Percentiles rank a stretch among this genome's conserved stretches.
Evolutionary conservation across 148 eudicot species (phyloP).

Genomic region (Vaccinium vitisidaea): DNA sequence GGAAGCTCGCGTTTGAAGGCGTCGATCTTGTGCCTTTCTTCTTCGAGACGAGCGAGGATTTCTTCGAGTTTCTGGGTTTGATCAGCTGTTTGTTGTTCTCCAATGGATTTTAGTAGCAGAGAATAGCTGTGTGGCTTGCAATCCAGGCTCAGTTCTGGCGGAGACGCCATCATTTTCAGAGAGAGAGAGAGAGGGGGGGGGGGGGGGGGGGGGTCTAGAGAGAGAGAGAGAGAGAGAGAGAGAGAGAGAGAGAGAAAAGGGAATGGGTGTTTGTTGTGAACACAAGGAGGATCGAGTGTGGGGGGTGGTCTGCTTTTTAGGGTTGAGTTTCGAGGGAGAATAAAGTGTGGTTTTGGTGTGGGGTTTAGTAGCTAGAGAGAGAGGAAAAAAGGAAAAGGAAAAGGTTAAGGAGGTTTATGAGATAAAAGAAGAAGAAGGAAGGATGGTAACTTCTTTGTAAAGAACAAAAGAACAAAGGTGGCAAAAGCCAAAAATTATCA

Average conservation of each 20-base stretch:
- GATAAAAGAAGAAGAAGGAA: conserved; percentile 13
- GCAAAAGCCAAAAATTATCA: conserved; percentile 21
- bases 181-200: not conserved
- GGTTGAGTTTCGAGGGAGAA: conserved; percentile 66
- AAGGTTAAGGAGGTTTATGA: conserved; percentile 18
- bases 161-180: conserved; percentile 59
- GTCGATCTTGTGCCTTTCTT: conserved; percentile 81
- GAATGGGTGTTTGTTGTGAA: conserved; percentile 57
- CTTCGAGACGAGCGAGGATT: conserved; percentile 68
- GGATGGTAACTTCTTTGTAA: conserved; percentile 64
- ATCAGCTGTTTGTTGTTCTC: conserved; percentile 26
- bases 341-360: conserved; percentile 61
- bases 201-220: no score
- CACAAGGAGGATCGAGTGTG: conserved; percentile 62
- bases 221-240: not conserved
- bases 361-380: conserved; percentile 13
- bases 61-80: conserved; percentile 59
- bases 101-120: conserved; percentile 61
- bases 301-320: conserved; percentile 46
- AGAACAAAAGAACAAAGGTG: conserved; percentile 49
- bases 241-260: conserved; percentile 23
- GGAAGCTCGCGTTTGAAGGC: conserved; percentile 96
- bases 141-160: conserved; percentile 70
- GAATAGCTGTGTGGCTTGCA: conserved; percentile 71
- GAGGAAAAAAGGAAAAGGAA: conserved; percentile 19